Conservation (phyloP, 441 rosid genomes). For the Dalechampia spathulata region DNA sequence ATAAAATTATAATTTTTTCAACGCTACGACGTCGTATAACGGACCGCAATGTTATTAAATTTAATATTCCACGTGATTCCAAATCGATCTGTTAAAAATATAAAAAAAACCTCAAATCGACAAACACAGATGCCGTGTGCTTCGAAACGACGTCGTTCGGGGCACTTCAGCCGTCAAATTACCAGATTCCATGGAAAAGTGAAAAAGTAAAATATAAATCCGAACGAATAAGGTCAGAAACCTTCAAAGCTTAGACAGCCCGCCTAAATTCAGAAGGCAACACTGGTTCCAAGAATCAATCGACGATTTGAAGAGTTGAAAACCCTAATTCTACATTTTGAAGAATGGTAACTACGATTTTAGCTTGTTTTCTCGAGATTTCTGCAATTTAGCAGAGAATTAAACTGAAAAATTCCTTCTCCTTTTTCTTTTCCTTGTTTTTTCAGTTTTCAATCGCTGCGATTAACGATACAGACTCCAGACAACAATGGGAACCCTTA, state of each 20-base stretch:
- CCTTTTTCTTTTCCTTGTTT: background rate
- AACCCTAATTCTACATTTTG: background rate
- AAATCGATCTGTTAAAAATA: too few species aligned
- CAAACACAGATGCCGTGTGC: too few species aligned
- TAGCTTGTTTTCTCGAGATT: background rate
- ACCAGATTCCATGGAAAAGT: too few species aligned
- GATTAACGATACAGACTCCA: conserved; percentile 84
- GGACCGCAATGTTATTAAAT: too few species aligned
- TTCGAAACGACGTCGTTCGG: too few species aligned
- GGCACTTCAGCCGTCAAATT: too few species aligned
- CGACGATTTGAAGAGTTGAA: background rate
- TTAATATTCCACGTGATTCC: too few species aligned
- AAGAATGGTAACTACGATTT: conserved; percentile 9
- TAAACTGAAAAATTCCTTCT: background rate
- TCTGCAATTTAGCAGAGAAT: background rate
- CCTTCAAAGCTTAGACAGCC: background rate
- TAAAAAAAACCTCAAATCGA: too few species aligned
- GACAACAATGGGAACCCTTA: conserved; percentile 87
- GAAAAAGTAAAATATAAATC: too few species aligned
- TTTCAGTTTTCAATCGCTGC: conserved; percentile 90
- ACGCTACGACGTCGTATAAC: too few species aligned
- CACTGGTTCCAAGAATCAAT: background rate
- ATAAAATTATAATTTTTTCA: too few species aligned
- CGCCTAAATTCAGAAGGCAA: conserved; percentile 6
- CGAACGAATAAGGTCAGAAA: too few species aligned